Evolutionary conservation across 768 basidiomycete genomes (phyloP), one percentile per base, ranked within the genome.

Genomic region (Coprinopsis sp.): DNA sequence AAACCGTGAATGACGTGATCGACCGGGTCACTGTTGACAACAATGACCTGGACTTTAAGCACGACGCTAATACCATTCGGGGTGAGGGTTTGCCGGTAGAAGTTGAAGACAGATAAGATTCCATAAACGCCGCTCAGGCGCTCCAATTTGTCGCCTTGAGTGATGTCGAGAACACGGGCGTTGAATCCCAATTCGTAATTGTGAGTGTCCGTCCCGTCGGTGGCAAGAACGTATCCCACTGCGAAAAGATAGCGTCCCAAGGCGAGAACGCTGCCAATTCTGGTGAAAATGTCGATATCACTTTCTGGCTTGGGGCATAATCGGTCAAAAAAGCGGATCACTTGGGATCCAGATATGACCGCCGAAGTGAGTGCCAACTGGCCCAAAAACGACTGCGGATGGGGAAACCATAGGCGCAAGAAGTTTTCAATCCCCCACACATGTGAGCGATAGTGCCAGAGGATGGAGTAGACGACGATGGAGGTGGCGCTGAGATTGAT

Each of bases 271-370:
- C 40, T 28, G 4, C 27, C 40, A 10, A 42, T 10, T 13, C 40
- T 14, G 30, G 40, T 42, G 3, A 42, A 18, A 19, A 42, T 42
- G 23, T 42, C 40, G 24, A 42, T 14, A 18, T 42, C 40, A 13
- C 25, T 28, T 4, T 12, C 19, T 4, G 24, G 23, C 8, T 10
- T n/a, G 10, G 22, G 40, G 4, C 25, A 28, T n/a, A 27, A 13
- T 14, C 40, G 4, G 4, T 42, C 24, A 22, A 42, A 42, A 19
- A 27, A 42, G 8, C 23, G 40, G 4, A 42, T 27, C 7, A 16
- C 24, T 18, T 42, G 40, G 13, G 40, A 42, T 3, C 40, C 40
- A 7, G 40, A 23, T 4, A 42, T 22, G 3, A 42, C 24, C 5
- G 40, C 40, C 12, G 25, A 24, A 4, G 23, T 29, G 5, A 5